phyloP scores from a whole-genome alignment of 352 stramenopile genomes.

The Pythium oligandrum region DNA sequence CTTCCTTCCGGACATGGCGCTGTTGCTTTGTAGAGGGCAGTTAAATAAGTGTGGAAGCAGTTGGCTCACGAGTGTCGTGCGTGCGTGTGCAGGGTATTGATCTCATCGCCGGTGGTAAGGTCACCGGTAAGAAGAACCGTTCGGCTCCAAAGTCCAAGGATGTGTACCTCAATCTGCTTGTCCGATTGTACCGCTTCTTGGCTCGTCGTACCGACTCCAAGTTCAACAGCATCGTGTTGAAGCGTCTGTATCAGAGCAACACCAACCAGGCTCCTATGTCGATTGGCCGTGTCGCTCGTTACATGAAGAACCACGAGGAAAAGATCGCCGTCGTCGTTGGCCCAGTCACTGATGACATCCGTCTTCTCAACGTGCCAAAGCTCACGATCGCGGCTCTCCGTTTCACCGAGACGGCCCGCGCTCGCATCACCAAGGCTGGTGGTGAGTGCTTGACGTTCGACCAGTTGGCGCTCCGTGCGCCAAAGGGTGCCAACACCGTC shows the following conservation, averaged over 20 bases:
- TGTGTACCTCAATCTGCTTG: constrained; percentile 98
- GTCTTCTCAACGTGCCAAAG: constrained; percentile 95
- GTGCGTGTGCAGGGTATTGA: constrained; percentile 94
- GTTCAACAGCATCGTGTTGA: constrained; percentile 98
- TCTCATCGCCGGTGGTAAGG: constrained; percentile 98
- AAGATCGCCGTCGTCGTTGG: constrained; percentile 98
- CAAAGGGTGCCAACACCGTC: constrained; percentile 98
- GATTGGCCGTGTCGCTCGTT: constrained; percentile 93
- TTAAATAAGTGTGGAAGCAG: too few species aligned
- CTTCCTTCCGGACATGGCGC: too few species aligned
- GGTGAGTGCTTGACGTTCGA: constrained; percentile 99
- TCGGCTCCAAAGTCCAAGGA: constrained; percentile 98
- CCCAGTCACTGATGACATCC: constrained; percentile 99
- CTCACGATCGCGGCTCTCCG: constrained; percentile 95
- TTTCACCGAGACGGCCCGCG: constrained; percentile 97
- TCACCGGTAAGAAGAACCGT: constrained; percentile 97
- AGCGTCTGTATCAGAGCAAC: constrained; percentile 99
- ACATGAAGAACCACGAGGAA: constrained; percentile 98
- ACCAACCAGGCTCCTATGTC: constrained; percentile 98
- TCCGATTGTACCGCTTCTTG: constrained; percentile 96
- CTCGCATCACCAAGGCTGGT: constrained; percentile 96
- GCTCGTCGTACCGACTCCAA: constrained; percentile 97
- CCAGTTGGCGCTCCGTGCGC: constrained; percentile 96
- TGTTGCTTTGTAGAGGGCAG: too few species aligned
- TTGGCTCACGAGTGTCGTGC: neutral